Conservation (phyloP, 2,329 filamentous ascomycete species). For the Hymenoscyphus occultus region DNA sequence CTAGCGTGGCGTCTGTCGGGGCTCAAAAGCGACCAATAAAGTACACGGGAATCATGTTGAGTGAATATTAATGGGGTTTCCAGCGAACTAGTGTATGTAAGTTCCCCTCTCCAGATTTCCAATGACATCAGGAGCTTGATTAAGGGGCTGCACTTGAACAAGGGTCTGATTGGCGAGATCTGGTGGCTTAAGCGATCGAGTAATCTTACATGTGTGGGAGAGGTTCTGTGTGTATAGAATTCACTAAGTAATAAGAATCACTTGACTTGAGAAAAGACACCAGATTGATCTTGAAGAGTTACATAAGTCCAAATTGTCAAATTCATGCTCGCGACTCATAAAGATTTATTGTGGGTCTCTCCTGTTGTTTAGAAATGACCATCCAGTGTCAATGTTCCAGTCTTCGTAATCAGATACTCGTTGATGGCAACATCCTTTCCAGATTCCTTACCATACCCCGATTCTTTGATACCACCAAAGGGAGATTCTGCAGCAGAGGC, state of each 20-base stretch:
- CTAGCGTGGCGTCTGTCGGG: neutral
- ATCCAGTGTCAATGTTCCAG: conserved; percentile 49
- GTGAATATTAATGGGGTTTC: neutral
- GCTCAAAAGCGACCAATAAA: neutral
- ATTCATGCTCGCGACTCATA: neutral
- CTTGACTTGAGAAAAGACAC: too few species aligned
- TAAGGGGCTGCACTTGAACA: neutral
- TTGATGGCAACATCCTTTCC: conserved; percentile 64
- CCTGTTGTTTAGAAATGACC: conserved; percentile 40
- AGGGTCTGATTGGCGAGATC: neutral
- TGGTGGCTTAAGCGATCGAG: too few species aligned
- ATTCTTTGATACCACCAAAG: conserved; percentile 67
- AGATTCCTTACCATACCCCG: conserved; percentile 64
- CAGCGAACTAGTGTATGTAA: neutral
- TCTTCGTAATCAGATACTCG: conserved; percentile 63
- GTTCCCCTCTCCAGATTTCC: neutral
- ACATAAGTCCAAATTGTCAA: neutral
- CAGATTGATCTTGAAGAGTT: too few species aligned
- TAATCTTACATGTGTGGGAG: too few species aligned
- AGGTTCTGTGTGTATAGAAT: neutral
- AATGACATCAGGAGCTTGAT: neutral
- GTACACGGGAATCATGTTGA: neutral
- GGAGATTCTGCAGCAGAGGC: conserved; percentile 64
- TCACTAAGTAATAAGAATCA: neutral
- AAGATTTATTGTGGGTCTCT: neutral